phyloP scores from a whole-genome alignment of 495 filamentous ascomycete species.

The Penicillium verhagenii region DNA sequence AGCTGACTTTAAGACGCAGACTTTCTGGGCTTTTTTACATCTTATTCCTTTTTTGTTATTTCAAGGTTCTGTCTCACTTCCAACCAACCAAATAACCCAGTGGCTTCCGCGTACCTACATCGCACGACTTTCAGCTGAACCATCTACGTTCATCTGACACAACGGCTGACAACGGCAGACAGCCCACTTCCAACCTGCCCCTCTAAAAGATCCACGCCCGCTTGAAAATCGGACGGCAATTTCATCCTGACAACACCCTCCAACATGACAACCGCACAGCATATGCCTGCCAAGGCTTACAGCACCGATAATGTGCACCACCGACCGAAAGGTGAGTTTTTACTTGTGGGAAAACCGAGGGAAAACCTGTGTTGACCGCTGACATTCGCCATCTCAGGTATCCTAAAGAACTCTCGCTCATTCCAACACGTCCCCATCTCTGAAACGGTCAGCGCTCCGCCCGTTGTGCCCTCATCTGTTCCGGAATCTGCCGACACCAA shows the following conservation, averaged over 20 bases:
- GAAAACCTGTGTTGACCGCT: not conserved
- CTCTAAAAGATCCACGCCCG: slow-evolving; percentile 12
- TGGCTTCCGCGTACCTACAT: not conserved
- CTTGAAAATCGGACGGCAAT: slow-evolving; percentile 24
- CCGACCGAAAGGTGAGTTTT: slow-evolving; percentile 71
- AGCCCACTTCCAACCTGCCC: slow-evolving; percentile 7
- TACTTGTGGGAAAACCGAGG: not conserved
- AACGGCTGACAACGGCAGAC: not conserved
- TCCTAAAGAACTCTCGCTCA: slow-evolving; percentile 72
- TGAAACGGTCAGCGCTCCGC: slow-evolving; percentile 14
- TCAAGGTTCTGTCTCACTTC: not conserved
- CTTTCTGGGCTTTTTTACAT: not conserved
- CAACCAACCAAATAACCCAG: not conserved
- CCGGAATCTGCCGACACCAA: slow-evolving; percentile 53
- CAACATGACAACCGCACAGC: slow-evolving; percentile 34
- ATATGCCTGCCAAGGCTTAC: slow-evolving; percentile 36
- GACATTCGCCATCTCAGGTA: slow-evolving; percentile 55
- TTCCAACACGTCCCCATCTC: not conserved
- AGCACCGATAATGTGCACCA: slow-evolving; percentile 45
- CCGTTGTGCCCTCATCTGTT: slow-evolving; percentile 22
- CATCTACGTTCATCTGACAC: slow-evolving; percentile 5
- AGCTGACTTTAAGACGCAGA: not conserved
- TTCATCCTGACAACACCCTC: slow-evolving; percentile 4
- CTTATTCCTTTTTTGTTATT: not conserved
- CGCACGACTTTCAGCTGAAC: slow-evolving; percentile 5